Conservation (phyloP, 768 basidiomycete genomes). For the Mycena venus region DNA sequence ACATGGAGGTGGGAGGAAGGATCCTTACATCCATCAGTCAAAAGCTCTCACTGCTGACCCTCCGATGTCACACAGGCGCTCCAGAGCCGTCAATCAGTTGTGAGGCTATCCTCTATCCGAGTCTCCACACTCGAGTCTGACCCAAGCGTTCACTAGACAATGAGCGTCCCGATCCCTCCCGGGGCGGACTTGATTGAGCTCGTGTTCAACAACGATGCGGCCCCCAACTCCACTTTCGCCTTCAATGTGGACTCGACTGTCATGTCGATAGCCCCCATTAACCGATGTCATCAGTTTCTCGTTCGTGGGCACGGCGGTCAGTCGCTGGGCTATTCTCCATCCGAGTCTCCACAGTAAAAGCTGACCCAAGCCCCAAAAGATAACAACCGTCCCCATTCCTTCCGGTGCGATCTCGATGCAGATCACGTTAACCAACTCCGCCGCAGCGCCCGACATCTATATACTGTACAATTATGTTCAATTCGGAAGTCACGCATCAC, state of each 20-base stretch:
- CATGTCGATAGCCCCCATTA: background rate
- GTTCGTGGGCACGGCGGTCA: background rate
- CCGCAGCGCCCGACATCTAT: background rate
- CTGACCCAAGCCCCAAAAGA: no score
- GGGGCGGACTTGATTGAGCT: background rate
- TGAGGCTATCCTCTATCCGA: background rate
- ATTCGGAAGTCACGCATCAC: no score
- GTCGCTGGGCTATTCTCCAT: no score
- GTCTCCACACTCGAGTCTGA: background rate
- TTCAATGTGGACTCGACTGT: background rate
- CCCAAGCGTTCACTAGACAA: background rate
- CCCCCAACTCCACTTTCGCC: background rate
- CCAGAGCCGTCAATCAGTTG: background rate
- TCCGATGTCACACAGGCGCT: background rate
- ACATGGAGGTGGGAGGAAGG: no score
- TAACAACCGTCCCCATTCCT: no score
- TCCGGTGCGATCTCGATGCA: no score
- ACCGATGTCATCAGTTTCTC: background rate
- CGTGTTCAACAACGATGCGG: no score
- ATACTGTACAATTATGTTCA: no score
- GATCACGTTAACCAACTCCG: background rate
- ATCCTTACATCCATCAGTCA: background rate
- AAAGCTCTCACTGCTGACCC: background rate
- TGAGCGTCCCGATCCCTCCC: background rate
- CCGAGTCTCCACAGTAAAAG: no score